Percentiles rank a stretch among this genome's conserved stretches.
Conservation (phyloP, 257 asterid genomes). For the Cinchona pubescens region DNA sequence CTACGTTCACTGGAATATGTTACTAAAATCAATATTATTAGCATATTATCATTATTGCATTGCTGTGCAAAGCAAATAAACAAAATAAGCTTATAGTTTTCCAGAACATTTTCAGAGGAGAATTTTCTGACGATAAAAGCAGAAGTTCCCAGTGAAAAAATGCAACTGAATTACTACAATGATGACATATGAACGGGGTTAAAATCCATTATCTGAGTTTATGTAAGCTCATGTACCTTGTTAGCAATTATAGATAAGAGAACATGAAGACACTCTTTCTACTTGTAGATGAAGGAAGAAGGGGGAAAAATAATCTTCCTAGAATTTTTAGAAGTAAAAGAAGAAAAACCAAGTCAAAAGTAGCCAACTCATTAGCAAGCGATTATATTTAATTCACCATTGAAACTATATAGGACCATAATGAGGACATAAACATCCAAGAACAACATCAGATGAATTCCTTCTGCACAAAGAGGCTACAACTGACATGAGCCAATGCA, state of each 20-base stretch:
- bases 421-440: background rate
- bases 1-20: constrained; percentile 64
- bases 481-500: background rate
- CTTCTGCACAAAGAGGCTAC: too few species aligned
- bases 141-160: background rate
- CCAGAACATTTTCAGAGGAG: background rate
- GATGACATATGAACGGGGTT: background rate
- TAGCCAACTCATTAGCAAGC: background rate
- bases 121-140: background rate
- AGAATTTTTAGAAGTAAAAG: background rate
- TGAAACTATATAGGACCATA: background rate
- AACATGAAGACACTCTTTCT: background rate
- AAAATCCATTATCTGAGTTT: background rate
- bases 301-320: background rate
- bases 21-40: constrained; percentile 51
- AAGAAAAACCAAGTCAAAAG: background rate
- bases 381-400: background rate
- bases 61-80: constrained; percentile 8
- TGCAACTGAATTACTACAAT: background rate
- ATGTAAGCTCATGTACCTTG: background rate
- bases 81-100: background rate
- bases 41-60: constrained; percentile 23
- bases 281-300: background rate
- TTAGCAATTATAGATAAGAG: background rate
- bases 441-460: background rate